A percentile compares a stretch with the other conserved stretches of the same genome.
Conservation (phyloP, 805 yeast genomes). For the Pichia heedii region DNA sequence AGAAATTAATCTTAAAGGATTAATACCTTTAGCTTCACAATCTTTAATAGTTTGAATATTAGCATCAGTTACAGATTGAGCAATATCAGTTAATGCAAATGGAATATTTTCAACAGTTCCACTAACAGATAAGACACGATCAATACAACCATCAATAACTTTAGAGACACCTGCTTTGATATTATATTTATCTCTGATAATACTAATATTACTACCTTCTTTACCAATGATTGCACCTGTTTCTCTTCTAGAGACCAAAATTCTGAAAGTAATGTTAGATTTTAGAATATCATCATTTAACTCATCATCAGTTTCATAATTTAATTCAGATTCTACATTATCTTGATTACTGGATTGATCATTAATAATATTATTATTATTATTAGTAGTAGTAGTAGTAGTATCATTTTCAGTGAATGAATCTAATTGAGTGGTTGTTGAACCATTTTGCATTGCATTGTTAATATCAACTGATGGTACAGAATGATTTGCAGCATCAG, state of each 20-base stretch:
- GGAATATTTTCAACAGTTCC: conserved; percentile 67
- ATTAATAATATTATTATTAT: not conserved
- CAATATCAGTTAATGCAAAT: conserved; percentile 59
- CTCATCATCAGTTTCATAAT: not conserved
- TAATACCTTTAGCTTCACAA: conserved; percentile 18
- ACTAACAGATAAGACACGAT: conserved; percentile 70
- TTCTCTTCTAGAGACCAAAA: conserved; percentile 74
- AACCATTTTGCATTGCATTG: not conserved
- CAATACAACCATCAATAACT: conserved; percentile 70
- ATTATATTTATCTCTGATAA: conserved; percentile 61
- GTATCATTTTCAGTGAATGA: not conserved
- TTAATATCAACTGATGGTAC: not conserved
- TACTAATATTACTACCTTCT: conserved; percentile 69
- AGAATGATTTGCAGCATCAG: conserved; percentile 11
- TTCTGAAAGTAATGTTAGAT: conserved; percentile 34
- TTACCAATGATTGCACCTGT: conserved; percentile 88
- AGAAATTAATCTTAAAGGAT: conserved; percentile 25
- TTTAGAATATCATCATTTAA: conserved; percentile 18
- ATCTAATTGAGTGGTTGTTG: not conserved
- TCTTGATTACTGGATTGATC: conserved; percentile 1
- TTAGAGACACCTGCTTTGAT: conserved; percentile 85
- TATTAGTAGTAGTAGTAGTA: not conserved
- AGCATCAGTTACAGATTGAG: conserved; percentile 50
- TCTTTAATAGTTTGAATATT: conserved; percentile 20
- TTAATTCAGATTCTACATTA: not conserved